Evolutionary conservation across 1,284 basidiomycete genomes (phyloP).

Genomic region (Leccinum pallidistipes): DNA sequence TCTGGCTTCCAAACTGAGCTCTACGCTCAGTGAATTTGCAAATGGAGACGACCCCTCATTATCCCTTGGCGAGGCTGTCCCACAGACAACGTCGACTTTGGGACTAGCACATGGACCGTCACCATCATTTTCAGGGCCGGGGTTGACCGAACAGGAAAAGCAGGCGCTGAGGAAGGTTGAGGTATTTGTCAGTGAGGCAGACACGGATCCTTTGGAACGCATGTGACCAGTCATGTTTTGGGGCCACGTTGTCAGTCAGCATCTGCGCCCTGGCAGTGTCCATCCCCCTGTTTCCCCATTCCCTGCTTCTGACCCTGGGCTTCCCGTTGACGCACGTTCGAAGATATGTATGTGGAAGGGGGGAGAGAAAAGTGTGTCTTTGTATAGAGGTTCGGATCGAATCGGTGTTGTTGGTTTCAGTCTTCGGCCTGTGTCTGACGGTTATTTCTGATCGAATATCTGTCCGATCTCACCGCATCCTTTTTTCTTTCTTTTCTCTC

Average conservation of each 20-base stretch:
- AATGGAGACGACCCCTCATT: constrained; percentile 20
- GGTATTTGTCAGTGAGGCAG: constrained; percentile 58
- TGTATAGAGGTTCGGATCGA: not conserved
- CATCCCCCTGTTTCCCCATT: not conserved
- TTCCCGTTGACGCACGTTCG: not conserved
- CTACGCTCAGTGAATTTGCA: constrained; percentile 32
- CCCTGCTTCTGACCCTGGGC: not conserved
- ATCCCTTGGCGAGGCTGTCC: constrained; percentile 31
- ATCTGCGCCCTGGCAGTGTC: not conserved
- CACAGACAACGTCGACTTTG: constrained; percentile 4
- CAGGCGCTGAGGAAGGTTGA: constrained; percentile 40
- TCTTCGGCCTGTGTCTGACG: not conserved
- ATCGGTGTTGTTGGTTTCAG: not conserved
- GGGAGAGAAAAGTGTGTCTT: not conserved
- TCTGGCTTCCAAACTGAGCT: constrained; percentile 60
- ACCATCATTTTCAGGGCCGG: constrained; percentile 11
- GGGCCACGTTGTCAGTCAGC: not conserved
- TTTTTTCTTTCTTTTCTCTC: not conserved
- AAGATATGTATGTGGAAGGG: constrained; percentile 4
- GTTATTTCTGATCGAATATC: constrained; percentile 5
- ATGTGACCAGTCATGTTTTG: constrained; percentile 36
- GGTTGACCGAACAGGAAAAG: constrained; percentile 35
- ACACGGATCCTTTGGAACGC: constrained; percentile 60
- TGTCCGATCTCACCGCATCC: not conserved
- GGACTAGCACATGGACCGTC: constrained; percentile 35